phyloP scores from a whole-genome alignment of 257 asterid species.

The Scutellaria baicalensis region DNA sequence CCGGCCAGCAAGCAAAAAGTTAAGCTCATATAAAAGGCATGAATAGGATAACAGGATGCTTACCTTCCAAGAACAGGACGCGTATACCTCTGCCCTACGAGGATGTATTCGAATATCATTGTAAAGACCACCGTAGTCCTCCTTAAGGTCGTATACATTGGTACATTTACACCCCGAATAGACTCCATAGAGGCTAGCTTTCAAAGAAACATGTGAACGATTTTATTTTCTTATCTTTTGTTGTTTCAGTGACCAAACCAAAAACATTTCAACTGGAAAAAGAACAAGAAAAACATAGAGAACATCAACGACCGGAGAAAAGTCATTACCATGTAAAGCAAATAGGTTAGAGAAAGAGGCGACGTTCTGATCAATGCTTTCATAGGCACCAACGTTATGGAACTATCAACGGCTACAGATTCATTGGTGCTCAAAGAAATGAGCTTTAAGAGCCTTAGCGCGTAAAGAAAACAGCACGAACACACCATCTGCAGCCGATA shows the following conservation, averaged over 20 bases:
- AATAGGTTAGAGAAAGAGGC: slow-evolving; percentile 68
- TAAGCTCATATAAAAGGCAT: not conserved
- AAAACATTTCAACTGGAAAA: not conserved
- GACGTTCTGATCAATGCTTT: slow-evolving; percentile 50
- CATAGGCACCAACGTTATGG: slow-evolving; percentile 43
- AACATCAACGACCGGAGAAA: slow-evolving; percentile 4
- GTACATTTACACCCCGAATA: slow-evolving; percentile 90
- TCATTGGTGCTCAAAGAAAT: slow-evolving; percentile 59
- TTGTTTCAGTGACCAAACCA: not conserved
- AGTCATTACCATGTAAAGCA: slow-evolving; percentile 75
- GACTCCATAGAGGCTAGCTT: slow-evolving; percentile 93
- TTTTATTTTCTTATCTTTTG: not conserved
- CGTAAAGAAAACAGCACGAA: slow-evolving; percentile 69
- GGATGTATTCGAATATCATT: slow-evolving; percentile 70
- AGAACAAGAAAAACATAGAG: too few species aligned
- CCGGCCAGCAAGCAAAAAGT: not conserved
- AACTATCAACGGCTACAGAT: slow-evolving; percentile 36
- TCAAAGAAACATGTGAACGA: slow-evolving; percentile 31
- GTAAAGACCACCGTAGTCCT: slow-evolving; percentile 91
- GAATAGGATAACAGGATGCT: not conserved
- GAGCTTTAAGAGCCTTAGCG: slow-evolving; percentile 49
- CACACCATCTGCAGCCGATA: slow-evolving; percentile 58
- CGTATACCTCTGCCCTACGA: slow-evolving; percentile 59
- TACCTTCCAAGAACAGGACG: slow-evolving; percentile 69
- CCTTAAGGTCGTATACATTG: slow-evolving; percentile 93